phyloP scores from a whole-genome alignment of 768 basidiomycete species.

The Mycena crocata region DNA sequence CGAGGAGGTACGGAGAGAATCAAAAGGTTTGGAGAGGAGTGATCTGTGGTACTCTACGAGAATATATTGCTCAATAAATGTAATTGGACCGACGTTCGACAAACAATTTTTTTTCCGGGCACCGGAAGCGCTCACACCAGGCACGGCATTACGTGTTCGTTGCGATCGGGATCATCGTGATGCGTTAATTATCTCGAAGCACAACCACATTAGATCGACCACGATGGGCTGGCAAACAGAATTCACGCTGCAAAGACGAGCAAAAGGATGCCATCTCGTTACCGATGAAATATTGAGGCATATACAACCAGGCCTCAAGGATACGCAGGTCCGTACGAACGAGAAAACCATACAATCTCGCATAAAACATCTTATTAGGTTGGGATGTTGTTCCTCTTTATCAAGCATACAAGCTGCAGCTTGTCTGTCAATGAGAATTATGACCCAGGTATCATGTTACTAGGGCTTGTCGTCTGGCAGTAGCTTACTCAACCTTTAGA shows the following conservation, averaged over 20 bases:
- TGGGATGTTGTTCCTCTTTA: conserved; percentile 91
- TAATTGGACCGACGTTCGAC: no score
- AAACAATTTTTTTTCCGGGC: no score
- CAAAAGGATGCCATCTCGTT: conserved; percentile 84
- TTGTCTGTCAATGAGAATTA: conserved; percentile 92
- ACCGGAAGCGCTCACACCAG: no score
- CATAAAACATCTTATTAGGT: conserved; percentile 56
- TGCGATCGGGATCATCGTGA: no score
- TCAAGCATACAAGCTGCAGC: conserved; percentile 86
- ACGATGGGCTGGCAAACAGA: conserved; percentile 97
- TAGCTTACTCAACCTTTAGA: conserved; percentile 34
- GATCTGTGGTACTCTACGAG: no score
- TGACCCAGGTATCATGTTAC: conserved; percentile 73
- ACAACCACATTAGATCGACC: no score
- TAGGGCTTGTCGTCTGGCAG: not conserved
- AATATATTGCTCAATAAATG: no score
- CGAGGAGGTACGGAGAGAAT: conserved; percentile 81
- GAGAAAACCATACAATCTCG: not conserved
- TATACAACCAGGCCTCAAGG: conserved; percentile 76
- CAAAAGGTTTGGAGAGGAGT: conserved; percentile 54
- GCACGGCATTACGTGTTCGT: no score
- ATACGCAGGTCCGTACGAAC: conserved; percentile 53
- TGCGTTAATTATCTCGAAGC: no score
- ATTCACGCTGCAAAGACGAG: conserved; percentile 68
- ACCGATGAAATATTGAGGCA: conserved; percentile 79